A percentile compares a stretch with the other conserved stretches of the same genome.
Conservation (phyloP, 1,139 yeast species). For the Candida anutae region DNA sequence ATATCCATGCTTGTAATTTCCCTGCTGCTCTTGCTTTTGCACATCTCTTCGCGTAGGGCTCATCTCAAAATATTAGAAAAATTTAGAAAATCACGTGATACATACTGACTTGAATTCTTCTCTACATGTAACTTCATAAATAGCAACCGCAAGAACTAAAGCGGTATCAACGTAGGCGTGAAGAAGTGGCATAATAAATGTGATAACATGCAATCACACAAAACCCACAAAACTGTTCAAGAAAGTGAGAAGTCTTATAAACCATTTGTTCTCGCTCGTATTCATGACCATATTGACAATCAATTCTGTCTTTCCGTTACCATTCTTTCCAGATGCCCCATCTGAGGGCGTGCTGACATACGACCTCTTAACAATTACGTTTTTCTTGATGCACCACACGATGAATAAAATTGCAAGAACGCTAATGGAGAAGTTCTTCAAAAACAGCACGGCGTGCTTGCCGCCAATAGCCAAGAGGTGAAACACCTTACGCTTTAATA, state of each 20-base stretch:
- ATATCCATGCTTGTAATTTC: slow-evolving; percentile 46
- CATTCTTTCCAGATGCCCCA: too few relatives aligned
- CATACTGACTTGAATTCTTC: too few relatives aligned
- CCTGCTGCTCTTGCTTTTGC: neutral
- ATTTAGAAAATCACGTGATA: neutral
- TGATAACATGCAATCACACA: slow-evolving; percentile 18
- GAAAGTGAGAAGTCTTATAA: slow-evolving; percentile 30
- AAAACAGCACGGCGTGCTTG: slow-evolving; percentile 16
- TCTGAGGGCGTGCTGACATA: slow-evolving; percentile 26
- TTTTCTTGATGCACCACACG: slow-evolving; percentile 38
- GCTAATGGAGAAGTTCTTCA: slow-evolving; percentile 33
- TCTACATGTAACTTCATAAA: too few relatives aligned
- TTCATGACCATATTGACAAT: slow-evolving; percentile 39
- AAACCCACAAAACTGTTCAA: slow-evolving; percentile 40
- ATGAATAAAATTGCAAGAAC: slow-evolving; percentile 31
- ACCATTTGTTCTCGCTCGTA: slow-evolving; percentile 42
- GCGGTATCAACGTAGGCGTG: neutral
- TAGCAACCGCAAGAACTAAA: neutral
- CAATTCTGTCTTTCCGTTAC: slow-evolving; percentile 27
- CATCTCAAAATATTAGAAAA: neutral
- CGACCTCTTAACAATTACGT: slow-evolving; percentile 33
- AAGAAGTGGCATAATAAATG: neutral
- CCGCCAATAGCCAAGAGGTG: slow-evolving; percentile 23
- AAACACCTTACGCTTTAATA: slow-evolving; percentile 17
- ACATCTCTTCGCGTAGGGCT: neutral